phyloP scores from a whole-genome alignment of 306 rosid genomes.

The Prunus davidiana region DNA sequence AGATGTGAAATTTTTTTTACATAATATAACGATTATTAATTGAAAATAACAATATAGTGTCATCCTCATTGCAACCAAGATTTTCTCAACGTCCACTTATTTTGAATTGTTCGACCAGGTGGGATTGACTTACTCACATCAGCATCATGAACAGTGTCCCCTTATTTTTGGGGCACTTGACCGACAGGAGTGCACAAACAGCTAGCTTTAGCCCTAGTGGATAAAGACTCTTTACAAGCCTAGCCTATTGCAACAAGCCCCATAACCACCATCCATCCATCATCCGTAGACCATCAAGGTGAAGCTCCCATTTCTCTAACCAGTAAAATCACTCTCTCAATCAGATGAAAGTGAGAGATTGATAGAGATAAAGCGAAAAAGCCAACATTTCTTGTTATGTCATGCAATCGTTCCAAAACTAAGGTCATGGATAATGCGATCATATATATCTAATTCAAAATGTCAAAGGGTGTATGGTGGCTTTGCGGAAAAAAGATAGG shows the following conservation, averaged over 20 bases:
- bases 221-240: conserved; percentile 24
- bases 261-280: conserved; percentile 15
- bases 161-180: conserved; percentile 51
- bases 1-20: too few relatives aligned
- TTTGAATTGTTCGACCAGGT: conserved; percentile 34
- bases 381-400: conserved; percentile 1
- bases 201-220: conserved; percentile 21
- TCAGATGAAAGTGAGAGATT: conserved; percentile 35
- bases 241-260: neutral
- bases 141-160: conserved; percentile 43
- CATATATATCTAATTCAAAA: neutral
- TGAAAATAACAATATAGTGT: fast-evolving
- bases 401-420: neutral
- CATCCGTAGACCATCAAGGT: conserved; percentile 24
- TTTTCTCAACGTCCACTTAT: neutral
- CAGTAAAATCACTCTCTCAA: conserved; percentile 20
- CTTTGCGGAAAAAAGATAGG: too few relatives aligned
- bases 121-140: conserved; percentile 15
- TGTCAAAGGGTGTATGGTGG: too few relatives aligned
- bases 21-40: too few relatives aligned
- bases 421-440: neutral
- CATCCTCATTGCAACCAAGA: too few relatives aligned
- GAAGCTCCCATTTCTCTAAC: conserved; percentile 29
- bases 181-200: conserved; percentile 54
- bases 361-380: conserved; percentile 21